Evolutionary conservation across 257 asterid genomes (phyloP).

Genomic region (Nicotiana paniculata): DNA sequence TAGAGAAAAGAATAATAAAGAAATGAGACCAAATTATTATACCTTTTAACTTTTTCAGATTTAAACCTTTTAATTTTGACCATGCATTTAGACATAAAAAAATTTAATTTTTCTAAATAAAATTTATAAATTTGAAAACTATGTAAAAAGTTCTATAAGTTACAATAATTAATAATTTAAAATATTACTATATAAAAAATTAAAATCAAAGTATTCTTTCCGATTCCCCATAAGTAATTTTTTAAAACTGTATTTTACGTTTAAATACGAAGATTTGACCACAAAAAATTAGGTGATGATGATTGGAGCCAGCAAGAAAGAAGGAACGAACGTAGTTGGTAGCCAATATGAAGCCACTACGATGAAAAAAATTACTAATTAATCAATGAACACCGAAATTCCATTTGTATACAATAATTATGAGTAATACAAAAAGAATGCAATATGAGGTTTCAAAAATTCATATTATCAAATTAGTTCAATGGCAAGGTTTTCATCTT

Average conservation of each 20-base stretch:
- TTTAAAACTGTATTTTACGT: background rate
- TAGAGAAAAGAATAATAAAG: background rate
- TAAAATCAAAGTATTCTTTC: too few relatives aligned
- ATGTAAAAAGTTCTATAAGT: rapidly evolving
- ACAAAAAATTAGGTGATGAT: constrained; percentile 14
- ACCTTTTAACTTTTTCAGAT: too few relatives aligned
- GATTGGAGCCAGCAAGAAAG: constrained; percentile 13
- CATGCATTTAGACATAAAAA: too few relatives aligned
- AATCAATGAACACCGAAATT: background rate
- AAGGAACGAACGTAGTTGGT: constrained; percentile 7
- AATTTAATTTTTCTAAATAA: too few relatives aligned
- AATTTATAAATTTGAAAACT: too few relatives aligned
- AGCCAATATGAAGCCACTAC: constrained; percentile 5
- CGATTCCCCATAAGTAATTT: too few relatives aligned
- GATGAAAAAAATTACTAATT: background rate
- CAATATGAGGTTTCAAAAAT: background rate
- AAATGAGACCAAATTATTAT: background rate
- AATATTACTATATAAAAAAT: too few relatives aligned
- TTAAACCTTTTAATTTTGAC: too few relatives aligned
- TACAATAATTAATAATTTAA: too few relatives aligned
- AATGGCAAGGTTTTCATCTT: constrained; percentile 46
- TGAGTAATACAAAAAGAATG: background rate
- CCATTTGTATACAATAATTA: background rate
- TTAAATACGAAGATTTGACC: background rate
- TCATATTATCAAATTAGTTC: background rate